Evolutionary conservation across 768 basidiomycete genomes (phyloP).

Genomic region (Boletus reticuloceps): DNA sequence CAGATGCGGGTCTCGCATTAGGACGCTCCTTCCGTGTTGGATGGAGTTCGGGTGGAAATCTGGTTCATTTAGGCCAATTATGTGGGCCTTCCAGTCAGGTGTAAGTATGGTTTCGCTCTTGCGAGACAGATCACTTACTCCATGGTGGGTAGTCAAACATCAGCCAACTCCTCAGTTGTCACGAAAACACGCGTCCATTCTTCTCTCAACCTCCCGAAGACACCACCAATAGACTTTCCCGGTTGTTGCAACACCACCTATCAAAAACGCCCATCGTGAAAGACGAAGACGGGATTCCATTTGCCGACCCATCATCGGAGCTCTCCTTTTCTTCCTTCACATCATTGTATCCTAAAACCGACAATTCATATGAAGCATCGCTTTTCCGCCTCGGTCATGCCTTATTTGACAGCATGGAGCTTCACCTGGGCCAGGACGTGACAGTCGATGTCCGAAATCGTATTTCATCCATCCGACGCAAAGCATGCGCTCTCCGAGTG

Average conservation of each 20-base stretch:
- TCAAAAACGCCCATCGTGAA: slow-evolving; percentile 65
- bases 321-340: slow-evolving; percentile 81
- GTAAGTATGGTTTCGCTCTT: slow-evolving; percentile 41
- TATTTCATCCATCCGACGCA: slow-evolving; percentile 63
- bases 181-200: slow-evolving; percentile 47
- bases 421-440: slow-evolving; percentile 51
- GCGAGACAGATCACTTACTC: slow-evolving; percentile 6
- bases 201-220: slow-evolving; percentile 34
- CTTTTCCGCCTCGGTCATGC: slow-evolving; percentile 88
- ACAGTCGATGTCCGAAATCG: slow-evolving; percentile 63
- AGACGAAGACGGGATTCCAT: slow-evolving; percentile 70
- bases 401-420: slow-evolving; percentile 82
- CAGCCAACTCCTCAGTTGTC: slow-evolving; percentile 64
- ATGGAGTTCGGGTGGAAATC: slow-evolving; percentile 80
- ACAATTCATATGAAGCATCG: slow-evolving; percentile 70
- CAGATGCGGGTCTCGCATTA: slow-evolving; percentile 82
- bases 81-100: slow-evolving; percentile 52
- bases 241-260: slow-evolving; percentile 75
- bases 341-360: slow-evolving; percentile 65
- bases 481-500: slow-evolving; percentile 79
- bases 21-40: slow-evolving; percentile 88
- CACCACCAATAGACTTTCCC: slow-evolving; percentile 44
- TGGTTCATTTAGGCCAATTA: slow-evolving; percentile 76
- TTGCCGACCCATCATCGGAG: slow-evolving; percentile 57
- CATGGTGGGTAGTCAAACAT: slow-evolving; percentile 39